Conservation (phyloP, 2,329 filamentous ascomycete species). For the Exophiala spinifera region DNA sequence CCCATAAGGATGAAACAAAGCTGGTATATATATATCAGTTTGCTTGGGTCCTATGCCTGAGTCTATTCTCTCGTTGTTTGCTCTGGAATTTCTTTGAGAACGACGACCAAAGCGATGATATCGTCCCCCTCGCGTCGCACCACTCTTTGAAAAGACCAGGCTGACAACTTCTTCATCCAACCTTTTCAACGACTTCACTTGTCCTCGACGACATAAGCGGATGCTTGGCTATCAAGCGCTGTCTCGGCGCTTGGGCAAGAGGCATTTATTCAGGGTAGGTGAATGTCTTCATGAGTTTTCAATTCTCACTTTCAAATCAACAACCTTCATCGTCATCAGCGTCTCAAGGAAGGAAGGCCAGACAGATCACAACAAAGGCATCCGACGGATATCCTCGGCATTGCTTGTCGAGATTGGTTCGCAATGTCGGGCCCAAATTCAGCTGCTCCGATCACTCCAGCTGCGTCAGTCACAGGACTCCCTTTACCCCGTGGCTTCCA, state of each 20-base stretch:
- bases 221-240: not conserved
- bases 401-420: not conserved
- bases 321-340: not conserved
- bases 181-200: not conserved
- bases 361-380: not conserved
- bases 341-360: not conserved
- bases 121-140: not conserved
- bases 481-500: not conserved
- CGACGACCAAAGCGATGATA: not conserved
- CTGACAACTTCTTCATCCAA: not conserved
- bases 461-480: not conserved
- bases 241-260: not conserved
- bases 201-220: not conserved
- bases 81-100: not conserved
- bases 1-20: not conserved
- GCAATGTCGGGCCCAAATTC: not conserved
- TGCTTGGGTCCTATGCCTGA: no score
- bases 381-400: not conserved
- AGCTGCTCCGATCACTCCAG: not conserved
- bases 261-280: not conserved
- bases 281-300: not conserved
- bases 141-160: not conserved
- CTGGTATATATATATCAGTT: no score
- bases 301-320: not conserved
- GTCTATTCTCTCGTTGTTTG: not conserved